Evolutionary conservation across 2,329 filamentous ascomycete species (phyloP).

Genomic region (Phialophora macrospora): DNA sequence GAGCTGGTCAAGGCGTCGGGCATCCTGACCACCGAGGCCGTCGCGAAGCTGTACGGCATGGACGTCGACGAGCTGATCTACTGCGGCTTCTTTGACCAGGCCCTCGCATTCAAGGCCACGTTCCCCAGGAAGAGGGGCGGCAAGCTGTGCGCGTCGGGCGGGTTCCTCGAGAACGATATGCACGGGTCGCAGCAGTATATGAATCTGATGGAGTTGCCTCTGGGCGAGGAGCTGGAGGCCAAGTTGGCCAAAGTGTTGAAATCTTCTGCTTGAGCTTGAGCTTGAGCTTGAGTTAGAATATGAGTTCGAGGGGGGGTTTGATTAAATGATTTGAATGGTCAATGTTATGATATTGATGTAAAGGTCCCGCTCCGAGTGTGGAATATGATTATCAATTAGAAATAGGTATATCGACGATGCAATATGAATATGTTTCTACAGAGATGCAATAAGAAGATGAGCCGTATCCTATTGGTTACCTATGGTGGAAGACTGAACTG

Average conservation of each 20-base stretch:
- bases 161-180: constrained; percentile 47
- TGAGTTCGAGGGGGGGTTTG: no score
- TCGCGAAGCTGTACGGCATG: constrained; percentile 41
- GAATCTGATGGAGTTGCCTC: constrained; percentile 41
- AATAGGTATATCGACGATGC: no score
- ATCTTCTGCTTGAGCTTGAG: not conserved
- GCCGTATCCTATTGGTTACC: no score
- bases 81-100: constrained; percentile 51
- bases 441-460: no score
- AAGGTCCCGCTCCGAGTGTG: no score
- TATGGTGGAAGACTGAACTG: no score
- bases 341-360: no score
- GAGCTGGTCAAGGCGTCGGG: constrained; percentile 45
- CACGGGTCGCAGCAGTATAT: constrained; percentile 49
- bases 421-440: no score
- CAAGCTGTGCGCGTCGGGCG: constrained; percentile 36
- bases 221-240: constrained; percentile 4
- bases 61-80: constrained; percentile 42
- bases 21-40: constrained; percentile 42
- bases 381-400: no score
- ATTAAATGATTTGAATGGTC: no score
- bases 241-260: constrained; percentile 7
- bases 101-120: constrained; percentile 55
- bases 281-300: no score
- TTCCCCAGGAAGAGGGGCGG: constrained; percentile 46